These are phyloP conservation scores for Epichloe glyceriae DNA, from an alignment of 2,329 filamentous ascomycete species.

Conservation along the genomic window DNA sequence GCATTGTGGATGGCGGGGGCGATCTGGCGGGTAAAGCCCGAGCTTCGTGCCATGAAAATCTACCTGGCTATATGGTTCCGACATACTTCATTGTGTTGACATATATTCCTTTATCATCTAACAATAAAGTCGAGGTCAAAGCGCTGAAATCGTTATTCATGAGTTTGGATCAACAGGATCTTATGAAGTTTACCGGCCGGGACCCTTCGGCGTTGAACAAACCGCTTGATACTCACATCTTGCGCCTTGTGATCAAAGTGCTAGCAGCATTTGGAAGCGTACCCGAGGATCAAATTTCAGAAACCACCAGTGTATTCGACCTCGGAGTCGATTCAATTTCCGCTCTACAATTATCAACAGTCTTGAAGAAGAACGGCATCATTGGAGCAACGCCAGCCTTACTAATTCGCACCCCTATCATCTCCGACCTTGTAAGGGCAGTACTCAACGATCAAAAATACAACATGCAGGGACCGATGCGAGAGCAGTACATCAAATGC, in stretches of 20 bases:
- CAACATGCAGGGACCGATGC: conserved; percentile 12
- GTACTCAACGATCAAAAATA: conserved; percentile 13
- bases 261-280: conserved; percentile 41
- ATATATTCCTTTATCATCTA: conserved; percentile 66
- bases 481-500: conserved; percentile 42
- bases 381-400: conserved; percentile 45
- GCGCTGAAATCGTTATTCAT: conserved; percentile 54
- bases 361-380: conserved; percentile 52
- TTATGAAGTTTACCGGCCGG: conserved; percentile 42
- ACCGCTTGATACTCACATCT: conserved; percentile 22
- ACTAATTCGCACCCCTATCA: conserved; percentile 49
- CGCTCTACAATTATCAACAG: conserved; percentile 54
- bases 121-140: conserved; percentile 79
- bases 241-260: conserved; percentile 36
- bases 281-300: conserved; percentile 28
- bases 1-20: conserved; percentile 17
- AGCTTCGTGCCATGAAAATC: conserved; percentile 50
- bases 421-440: conserved; percentile 32
- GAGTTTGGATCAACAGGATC: conserved; percentile 41
- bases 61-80: conserved; percentile 84
- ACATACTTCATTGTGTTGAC: conserved; percentile 65
- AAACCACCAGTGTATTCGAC: conserved; percentile 63
- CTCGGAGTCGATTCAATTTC: conserved; percentile 83
- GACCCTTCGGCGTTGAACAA: conserved; percentile 11
- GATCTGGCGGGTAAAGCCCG: conserved; percentile 34